These are phyloP conservation scores for Ophiosphaerella narmari DNA, from an alignment of 2,329 filamentous ascomycete genomes.

Conservation along the genomic window DNA sequence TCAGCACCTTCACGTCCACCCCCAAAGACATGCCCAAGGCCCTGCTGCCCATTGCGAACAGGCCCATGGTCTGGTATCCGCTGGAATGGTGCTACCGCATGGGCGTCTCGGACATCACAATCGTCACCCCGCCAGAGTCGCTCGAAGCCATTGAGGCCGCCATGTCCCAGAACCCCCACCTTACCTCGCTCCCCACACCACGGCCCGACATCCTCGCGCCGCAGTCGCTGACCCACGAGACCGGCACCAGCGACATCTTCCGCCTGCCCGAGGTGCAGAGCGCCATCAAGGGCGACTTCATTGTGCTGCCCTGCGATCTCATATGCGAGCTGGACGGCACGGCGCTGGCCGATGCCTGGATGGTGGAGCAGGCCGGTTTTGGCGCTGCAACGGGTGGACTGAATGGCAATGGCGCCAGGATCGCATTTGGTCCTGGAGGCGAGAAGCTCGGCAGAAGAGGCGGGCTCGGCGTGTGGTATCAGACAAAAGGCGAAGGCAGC, in stretches of 20 bases:
- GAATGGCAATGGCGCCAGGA: constrained; percentile 47
- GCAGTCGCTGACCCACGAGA: constrained; percentile 75
- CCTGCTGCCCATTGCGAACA: constrained; percentile 78
- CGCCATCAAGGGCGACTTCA: constrained; percentile 82
- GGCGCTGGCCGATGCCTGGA: constrained; percentile 86
- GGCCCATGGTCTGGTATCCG: constrained; percentile 89
- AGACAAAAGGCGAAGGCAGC: constrained; percentile 75
- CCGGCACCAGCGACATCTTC: constrained; percentile 86
- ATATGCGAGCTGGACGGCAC: constrained; percentile 88
- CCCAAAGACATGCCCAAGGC: constrained; percentile 82
- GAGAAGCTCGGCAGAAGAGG: constrained; percentile 69
- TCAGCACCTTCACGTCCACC: constrained; percentile 80
- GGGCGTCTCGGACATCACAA: constrained; percentile 69
- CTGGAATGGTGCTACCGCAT: constrained; percentile 84
- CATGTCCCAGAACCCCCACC: constrained; percentile 75
- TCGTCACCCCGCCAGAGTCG: constrained; percentile 63
- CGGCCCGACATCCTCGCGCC: constrained; percentile 79
- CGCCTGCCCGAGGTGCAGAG: constrained; percentile 79
- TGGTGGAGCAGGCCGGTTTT: constrained; percentile 78
- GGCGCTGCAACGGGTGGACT: constrained; percentile 61
- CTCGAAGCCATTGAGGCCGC: constrained; percentile 69
- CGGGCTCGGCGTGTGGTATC: constrained; percentile 88
- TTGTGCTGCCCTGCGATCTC: constrained; percentile 90
- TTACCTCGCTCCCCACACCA: constrained; percentile 74
- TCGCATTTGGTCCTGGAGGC: constrained; percentile 56